Percentiles rank a stretch among this genome's conserved stretches.
Evolutionary conservation across 2,329 filamentous ascomycete species (phyloP).

Genomic region (Diaporthe humulicola): DNA sequence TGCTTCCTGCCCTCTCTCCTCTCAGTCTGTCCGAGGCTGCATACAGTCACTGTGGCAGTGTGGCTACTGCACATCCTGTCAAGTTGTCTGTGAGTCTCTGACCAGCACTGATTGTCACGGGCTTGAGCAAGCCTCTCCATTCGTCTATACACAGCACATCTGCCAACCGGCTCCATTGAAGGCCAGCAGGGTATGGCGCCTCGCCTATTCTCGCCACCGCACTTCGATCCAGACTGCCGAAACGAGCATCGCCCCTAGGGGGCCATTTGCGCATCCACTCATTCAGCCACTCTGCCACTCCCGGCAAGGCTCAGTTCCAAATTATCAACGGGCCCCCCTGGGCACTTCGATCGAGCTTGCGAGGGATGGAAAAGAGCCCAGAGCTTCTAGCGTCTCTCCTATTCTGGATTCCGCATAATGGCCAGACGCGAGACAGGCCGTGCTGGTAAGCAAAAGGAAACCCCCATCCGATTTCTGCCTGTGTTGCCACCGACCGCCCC

Average conservation of each 20-base stretch:
- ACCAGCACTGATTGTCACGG: background rate
- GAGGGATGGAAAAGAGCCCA: background rate
- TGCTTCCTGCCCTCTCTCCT: background rate
- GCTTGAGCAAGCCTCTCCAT: constrained; percentile 13
- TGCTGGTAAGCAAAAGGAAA: background rate
- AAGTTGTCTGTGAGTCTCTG: background rate
- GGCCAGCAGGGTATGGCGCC: background rate
- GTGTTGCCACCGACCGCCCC: constrained; percentile 6
- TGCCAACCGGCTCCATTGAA: background rate
- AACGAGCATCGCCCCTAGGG: constrained; percentile 13
- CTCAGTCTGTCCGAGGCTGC: background rate
- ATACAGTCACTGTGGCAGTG: background rate
- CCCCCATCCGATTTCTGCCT: background rate
- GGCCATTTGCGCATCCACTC: background rate
- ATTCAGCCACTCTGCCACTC: background rate
- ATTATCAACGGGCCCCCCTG: background rate
- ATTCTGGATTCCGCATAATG: constrained; percentile 24
- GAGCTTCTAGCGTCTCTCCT: constrained; percentile 28
- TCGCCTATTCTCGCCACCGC: constrained; percentile 29
- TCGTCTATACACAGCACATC: background rate
- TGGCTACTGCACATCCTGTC: background rate
- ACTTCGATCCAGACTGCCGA: background rate
- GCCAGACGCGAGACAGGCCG: constrained; percentile 8
- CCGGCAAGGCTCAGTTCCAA: background rate
- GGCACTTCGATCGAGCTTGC: background rate